Conservation (phyloP, 768 basidiomycete species). For the Paxillus rubicundulus region DNA sequence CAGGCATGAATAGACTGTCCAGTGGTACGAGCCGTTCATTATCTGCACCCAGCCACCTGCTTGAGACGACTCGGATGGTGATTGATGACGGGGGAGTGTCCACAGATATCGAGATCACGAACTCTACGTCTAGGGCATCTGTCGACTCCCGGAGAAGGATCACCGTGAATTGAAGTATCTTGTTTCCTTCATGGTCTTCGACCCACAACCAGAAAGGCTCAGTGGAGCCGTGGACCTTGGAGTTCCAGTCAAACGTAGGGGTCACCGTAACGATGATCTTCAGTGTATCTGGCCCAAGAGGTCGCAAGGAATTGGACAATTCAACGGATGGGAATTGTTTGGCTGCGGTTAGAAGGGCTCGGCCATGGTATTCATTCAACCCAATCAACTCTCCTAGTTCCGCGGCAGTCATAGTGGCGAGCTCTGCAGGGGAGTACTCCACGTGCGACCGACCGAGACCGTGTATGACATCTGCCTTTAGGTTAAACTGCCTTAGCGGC, state of each 20-base stretch:
- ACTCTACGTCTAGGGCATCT: conserved; percentile 59
- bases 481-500: conserved; percentile 76
- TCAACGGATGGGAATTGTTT: conserved; percentile 77
- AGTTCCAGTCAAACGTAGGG: conserved; percentile 77
- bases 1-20: conserved; percentile 75
- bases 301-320: conserved; percentile 69
- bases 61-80: conserved; percentile 78
- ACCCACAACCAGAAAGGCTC: conserved; percentile 98
- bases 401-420: conserved; percentile 62
- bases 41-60: conserved; percentile 92
- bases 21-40: conserved; percentile 64
- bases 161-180: conserved; percentile 78
- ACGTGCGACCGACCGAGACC: conserved; percentile 78
- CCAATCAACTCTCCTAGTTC: conserved; percentile 80
- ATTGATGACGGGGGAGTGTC: conserved; percentile 60
- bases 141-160: conserved; percentile 70
- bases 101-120: conserved; percentile 72
- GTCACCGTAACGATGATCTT: conserved; percentile 64
- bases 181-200: conserved; percentile 78
- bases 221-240: conserved; percentile 64
- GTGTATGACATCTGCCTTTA: conserved; percentile 76
- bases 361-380: conserved; percentile 82
- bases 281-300: conserved; percentile 81
- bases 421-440: conserved; percentile 71
- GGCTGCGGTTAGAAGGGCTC: conserved; percentile 73